Base-by-base conservation (phyloP, 441 rosid genomes). In the Hura crepitans region DNA sequence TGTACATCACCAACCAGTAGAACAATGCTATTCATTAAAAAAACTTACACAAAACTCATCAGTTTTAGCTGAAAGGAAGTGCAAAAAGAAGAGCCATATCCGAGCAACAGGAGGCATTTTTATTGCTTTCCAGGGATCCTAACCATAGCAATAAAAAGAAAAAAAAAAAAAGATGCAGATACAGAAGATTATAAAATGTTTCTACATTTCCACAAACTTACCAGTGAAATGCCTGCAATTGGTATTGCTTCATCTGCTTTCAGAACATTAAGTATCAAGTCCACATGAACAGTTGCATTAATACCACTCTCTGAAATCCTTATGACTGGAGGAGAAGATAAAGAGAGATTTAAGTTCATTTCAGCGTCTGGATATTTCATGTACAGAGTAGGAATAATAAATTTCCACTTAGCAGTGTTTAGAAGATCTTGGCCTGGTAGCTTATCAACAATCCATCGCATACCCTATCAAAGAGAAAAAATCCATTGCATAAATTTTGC, bases 201-300 rank as follows among this genome's bases (percentile, higher is more conserved):
- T 39, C 31, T 23, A 39, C 37, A 65, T 69, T 43, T 65, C 22
- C 50, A 50, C 53, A 22, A 69, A 72, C 91, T 77, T 79, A 91
- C 98, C 90, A 91, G 70, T 49, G 96, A 87, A 80, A 93, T 88
- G 86, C 97, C 89, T 27, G 88, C 97, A 73, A 93, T 97, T 35
- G 98, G 92, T 81, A 91, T 89, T 43, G 81, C 90, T 83, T 84
- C 69, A 51, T 74, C 79, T 60, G 75, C 85, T 73, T 88, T 85
- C 75, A 88, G 69, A 70, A 93, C 96, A 78, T 91, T 79, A 72
- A 91, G 87, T 75, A 86, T 78, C 78, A 91, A 78, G 75, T 88
- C 89, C 2, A 83, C 83, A 74, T 82, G 76, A 43, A 93, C 86
- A n/a, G 82, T 83, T 67, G 96, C 96, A 78, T 83, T 95, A 12